Conservation (phyloP, 495 filamentous ascomycete genomes). For the Friedmanniomyces endolithicus region DNA sequence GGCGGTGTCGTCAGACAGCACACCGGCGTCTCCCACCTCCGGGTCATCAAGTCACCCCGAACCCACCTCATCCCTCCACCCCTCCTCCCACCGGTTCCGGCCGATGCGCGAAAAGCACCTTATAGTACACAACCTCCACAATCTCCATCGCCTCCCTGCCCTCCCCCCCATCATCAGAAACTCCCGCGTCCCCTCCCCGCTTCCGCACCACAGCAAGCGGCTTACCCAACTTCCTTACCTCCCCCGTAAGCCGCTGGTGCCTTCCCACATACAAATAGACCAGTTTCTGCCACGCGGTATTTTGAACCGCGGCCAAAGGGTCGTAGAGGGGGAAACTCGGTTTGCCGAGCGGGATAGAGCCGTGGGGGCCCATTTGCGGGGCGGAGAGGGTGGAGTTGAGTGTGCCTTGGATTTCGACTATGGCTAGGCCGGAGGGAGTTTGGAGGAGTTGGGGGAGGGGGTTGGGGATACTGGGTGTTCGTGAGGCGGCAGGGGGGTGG, state of each 20-base stretch:
- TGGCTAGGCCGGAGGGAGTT: constrained; percentile 64
- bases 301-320: constrained; percentile 30
- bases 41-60: no score
- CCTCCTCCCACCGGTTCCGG: constrained; percentile 66
- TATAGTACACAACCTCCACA: constrained; percentile 77
- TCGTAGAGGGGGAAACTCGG: constrained; percentile 66
- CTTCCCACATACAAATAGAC: constrained; percentile 79
- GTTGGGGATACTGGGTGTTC: constrained; percentile 32
- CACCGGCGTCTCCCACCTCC: no score
- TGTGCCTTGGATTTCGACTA: constrained; percentile 81
- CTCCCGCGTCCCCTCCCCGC: constrained; percentile 21
- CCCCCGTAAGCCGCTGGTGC: constrained; percentile 80
- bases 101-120: constrained; percentile 72
- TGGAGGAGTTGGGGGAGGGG: constrained; percentile 75
- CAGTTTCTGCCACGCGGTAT: constrained; percentile 69
- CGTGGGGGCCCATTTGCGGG: constrained; percentile 11
- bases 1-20: no score
- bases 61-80: neutral
- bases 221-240: constrained; percentile 71
- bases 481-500: constrained; percentile 9
- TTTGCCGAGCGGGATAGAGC: constrained; percentile 45
- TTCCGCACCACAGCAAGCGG: constrained; percentile 66
- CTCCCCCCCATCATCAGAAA: constrained; percentile 25
- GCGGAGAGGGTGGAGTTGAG: constrained; percentile 49
- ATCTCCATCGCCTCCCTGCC: constrained; percentile 43